These are phyloP conservation scores for Paracorniculantispora psalliotae DNA, from an alignment of 2,329 filamentous ascomycete species.

Conservation along the genomic window DNA sequence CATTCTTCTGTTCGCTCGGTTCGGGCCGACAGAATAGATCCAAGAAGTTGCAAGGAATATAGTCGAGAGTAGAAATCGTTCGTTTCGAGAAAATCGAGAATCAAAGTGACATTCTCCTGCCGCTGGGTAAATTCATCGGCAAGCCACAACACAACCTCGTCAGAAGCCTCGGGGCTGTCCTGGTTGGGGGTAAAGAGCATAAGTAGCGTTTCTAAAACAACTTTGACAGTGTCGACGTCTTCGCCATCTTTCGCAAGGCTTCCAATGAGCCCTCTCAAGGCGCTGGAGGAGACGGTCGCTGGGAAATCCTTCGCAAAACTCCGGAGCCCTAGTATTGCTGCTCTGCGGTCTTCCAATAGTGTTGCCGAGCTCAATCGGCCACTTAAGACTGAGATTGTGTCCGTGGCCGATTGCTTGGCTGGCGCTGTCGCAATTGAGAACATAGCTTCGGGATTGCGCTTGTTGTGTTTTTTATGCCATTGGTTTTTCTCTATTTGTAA, in stretches of 20 bases:
- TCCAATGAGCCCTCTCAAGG: constrained; percentile 81
- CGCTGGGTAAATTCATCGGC: constrained; percentile 97
- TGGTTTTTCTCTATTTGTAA: neutral
- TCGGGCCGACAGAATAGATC: constrained; percentile 77
- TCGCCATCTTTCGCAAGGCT: constrained; percentile 82
- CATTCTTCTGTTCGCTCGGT: constrained; percentile 93
- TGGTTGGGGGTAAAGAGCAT: constrained; percentile 78
- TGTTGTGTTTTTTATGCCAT: constrained; percentile 6
- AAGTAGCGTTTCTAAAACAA: constrained; percentile 88
- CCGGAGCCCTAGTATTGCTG: constrained; percentile 84
- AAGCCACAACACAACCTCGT: constrained; percentile 92
- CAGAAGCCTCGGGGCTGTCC: constrained; percentile 82
- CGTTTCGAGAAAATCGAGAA: constrained; percentile 84
- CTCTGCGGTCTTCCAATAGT: constrained; percentile 87
- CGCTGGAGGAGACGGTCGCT: constrained; percentile 89
- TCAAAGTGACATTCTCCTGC: constrained; percentile 90
- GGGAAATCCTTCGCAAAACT: constrained; percentile 97
- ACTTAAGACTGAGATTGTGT: constrained; percentile 88
- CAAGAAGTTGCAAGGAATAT: constrained; percentile 84
- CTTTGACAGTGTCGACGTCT: constrained; percentile 93
- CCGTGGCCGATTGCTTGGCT: constrained; percentile 90
- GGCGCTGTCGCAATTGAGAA: constrained; percentile 68
- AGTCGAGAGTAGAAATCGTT: constrained; percentile 86
- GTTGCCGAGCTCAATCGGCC: constrained; percentile 83
- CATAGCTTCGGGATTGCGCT: constrained; percentile 34